Conservation (phyloP, 805 yeast species). For the Kuraishia floccosa region DNA sequence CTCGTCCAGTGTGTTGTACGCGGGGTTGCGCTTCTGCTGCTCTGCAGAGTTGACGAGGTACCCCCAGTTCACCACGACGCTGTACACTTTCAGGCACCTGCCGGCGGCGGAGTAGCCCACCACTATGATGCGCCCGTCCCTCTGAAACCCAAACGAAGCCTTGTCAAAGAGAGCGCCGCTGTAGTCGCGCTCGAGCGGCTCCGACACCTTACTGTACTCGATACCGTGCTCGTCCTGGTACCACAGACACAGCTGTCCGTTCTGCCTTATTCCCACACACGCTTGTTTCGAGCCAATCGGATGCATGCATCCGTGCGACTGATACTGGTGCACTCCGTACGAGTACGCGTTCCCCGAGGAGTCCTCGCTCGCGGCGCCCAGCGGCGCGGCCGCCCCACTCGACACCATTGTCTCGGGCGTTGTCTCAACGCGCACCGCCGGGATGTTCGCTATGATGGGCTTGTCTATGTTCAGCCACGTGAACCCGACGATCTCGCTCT, state of each 20-base stretch:
- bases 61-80: slow-evolving; percentile 44
- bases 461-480: slow-evolving; percentile 73
- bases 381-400: slow-evolving; percentile 21
- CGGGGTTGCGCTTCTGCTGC: slow-evolving; percentile 32
- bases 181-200: slow-evolving; percentile 18
- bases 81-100: slow-evolving; percentile 24
- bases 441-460: slow-evolving; percentile 46
- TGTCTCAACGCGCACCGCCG: slow-evolving; percentile 31
- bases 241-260: slow-evolving; percentile 49
- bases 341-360: slow-evolving; percentile 23
- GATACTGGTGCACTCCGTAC: slow-evolving; percentile 50
- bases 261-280: slow-evolving; percentile 50
- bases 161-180: slow-evolving; percentile 15
- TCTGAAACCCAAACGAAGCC: slow-evolving; percentile 41
- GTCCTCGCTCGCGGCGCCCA: slow-evolving; percentile 23
- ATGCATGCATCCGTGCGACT: slow-evolving; percentile 52
- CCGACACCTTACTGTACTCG: slow-evolving; percentile 34
- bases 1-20: slow-evolving; percentile 36
- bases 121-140: slow-evolving; percentile 33
- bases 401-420: slow-evolving; percentile 9
- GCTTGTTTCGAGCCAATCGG: slow-evolving; percentile 64
- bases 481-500: slow-evolving; percentile 32
- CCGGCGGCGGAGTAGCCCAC: slow-evolving; percentile 11
- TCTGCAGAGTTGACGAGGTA: slow-evolving; percentile 33
- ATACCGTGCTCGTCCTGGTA: slow-evolving; percentile 55